Conservation (phyloP, 2,329 filamentous ascomycete species). For the Nemania abortiva region DNA sequence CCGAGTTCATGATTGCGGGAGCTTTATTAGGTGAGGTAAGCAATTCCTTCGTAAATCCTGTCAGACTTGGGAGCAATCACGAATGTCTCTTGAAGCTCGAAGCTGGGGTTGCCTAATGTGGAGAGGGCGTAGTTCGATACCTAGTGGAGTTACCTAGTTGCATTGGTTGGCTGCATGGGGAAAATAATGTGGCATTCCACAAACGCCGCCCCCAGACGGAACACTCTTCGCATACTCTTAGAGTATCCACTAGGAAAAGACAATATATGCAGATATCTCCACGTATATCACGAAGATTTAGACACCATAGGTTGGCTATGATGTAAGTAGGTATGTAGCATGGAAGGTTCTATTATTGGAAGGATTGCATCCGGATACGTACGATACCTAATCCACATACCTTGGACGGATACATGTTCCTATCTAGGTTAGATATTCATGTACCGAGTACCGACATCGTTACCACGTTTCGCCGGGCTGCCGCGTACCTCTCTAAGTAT, state of each 20-base stretch:
- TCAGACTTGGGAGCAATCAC: not conserved
- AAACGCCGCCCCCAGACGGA: not conserved
- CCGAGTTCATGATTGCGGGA: slow-evolving; percentile 25
- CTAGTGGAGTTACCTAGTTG: not conserved
- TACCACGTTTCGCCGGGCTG: not conserved
- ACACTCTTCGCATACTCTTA: too few relatives aligned
- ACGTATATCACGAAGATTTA: not conserved
- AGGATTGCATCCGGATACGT: not conserved
- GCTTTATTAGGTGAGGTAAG: not conserved
- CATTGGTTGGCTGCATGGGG: slow-evolving; percentile 4
- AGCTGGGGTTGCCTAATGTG: not conserved
- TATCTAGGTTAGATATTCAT: not conserved
- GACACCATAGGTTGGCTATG: not conserved
- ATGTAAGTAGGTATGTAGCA: not conserved
- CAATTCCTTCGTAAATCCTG: not conserved
- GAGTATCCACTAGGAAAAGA: too few relatives aligned
- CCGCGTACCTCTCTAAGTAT: not conserved
- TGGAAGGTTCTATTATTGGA: not conserved
- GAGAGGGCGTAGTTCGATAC: not conserved
- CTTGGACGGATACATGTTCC: not conserved
- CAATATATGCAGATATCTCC: not conserved
- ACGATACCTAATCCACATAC: not conserved
- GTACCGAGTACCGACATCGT: not conserved
- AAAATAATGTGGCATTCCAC: not conserved
- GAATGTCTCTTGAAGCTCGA: not conserved